These are phyloP conservation scores for Pholiota adiposa DNA, from an alignment of 1,284 basidiomycete species.

Conservation along the genomic window DNA sequence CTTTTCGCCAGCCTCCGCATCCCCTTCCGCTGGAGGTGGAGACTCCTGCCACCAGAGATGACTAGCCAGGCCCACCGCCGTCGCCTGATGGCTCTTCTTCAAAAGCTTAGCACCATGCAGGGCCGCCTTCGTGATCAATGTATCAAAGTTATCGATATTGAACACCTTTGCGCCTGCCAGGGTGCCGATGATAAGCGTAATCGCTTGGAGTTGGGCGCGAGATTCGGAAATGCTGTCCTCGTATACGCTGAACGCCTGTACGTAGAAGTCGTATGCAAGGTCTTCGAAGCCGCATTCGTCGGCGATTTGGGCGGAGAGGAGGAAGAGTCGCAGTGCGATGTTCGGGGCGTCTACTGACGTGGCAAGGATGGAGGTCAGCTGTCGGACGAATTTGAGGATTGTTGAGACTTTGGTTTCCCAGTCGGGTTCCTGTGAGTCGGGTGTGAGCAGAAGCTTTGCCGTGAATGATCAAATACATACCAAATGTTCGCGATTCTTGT, in stretches of 20 bases:
- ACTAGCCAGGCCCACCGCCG: slow-evolving; percentile 91
- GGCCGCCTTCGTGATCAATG: slow-evolving; percentile 93
- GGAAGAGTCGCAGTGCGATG: slow-evolving; percentile 88
- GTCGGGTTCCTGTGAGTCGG: slow-evolving; percentile 66
- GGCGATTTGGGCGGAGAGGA: slow-evolving; percentile 91
- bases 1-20: slow-evolving; percentile 43
- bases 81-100: slow-evolving; percentile 96
- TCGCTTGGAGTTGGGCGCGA: slow-evolving; percentile 90
- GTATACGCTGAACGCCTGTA: slow-evolving; percentile 94
- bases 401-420: slow-evolving; percentile 83
- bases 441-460: background rate
- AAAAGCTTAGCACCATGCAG: slow-evolving; percentile 91
- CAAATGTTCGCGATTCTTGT: slow-evolving; percentile 76
- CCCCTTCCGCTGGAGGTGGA: slow-evolving; percentile 41
- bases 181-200: slow-evolving; percentile 89
- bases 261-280: slow-evolving; percentile 93
- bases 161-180: slow-evolving; percentile 87
- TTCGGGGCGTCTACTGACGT: slow-evolving; percentile 90
- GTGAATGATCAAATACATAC: slow-evolving; percentile 36
- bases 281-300: slow-evolving; percentile 95
- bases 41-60: slow-evolving; percentile 96
- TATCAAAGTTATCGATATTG: slow-evolving; percentile 92
- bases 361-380: slow-evolving; percentile 88
- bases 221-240: slow-evolving; percentile 95
- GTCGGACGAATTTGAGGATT: slow-evolving; percentile 91